Evolutionary conservation across 768 basidiomycete genomes (phyloP), one percentile per base, ranked within the genome.

Genomic region (Lentinula detonsa): DNA sequence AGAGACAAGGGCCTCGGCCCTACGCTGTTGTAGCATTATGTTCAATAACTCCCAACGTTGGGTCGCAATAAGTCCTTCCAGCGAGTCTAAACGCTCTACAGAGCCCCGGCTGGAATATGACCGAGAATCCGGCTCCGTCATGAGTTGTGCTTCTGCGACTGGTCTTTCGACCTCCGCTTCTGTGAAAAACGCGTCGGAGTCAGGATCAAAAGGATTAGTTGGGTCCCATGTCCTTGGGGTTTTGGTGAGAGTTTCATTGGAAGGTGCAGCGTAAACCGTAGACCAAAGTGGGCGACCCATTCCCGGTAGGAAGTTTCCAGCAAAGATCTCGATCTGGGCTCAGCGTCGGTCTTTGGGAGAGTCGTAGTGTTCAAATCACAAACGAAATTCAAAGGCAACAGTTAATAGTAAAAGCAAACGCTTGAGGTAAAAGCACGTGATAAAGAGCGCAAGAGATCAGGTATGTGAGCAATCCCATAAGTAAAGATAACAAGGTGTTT

Each of bases 241-340:
- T 23, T 54, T 39, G 1, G 34, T n/a, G 11, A 4, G 10, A 15
- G 35, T 21, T 21, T 54, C 37, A 4, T n/a, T 21, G 37, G 33
- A 21, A n/a, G 33, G 51, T 5, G 53, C 2, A 23, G 16, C 15
- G 18, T 54, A 40, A 5, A 54, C 35, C 35, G 53, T 54, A 21
- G 53, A 54, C 53, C 53, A 54, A 39, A 54, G 37, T 37, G 53
- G 53, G 21, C 53, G 53, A 21, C 53, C 53, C 53, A 54, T 54
- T 15, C 10, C 35, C 8, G 49, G n/a, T 16, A 35, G 46, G 46
- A 48, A 9, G 21, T 21, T 21, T 28, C n/a, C 9, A 23, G 21
- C n/a, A 0, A 13, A 23, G 16, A 10, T 16, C 7, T n/a, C 16
- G 16, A 23, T 23, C 8, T 1, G 21, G 46, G 21, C 10, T 5